A percentile compares a stretch with the other conserved stretches of the same genome.
Evolutionary conservation across 148 eudicot genomes (phyloP).

Genomic region (Spergularia marina): DNA sequence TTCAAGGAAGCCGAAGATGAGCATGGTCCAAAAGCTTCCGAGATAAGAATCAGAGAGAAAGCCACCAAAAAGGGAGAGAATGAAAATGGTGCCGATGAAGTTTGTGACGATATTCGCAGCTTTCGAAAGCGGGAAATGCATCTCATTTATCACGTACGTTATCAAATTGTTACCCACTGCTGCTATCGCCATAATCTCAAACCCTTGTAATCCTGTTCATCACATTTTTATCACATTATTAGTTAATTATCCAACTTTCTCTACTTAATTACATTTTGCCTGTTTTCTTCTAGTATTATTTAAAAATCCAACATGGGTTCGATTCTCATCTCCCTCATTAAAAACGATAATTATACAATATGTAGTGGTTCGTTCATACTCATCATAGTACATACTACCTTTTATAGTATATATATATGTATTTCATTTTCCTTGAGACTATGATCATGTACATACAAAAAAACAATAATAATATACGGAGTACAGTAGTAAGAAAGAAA

Average conservation of each 20-base stretch:
- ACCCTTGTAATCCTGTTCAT: constrained; percentile 67
- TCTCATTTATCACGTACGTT: constrained; percentile 89
- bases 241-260: neutral
- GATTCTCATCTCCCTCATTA: too few relatives aligned
- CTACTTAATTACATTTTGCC: neutral
- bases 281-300: too few relatives aligned
- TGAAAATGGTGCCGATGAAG: constrained; percentile 84
- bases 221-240: too few relatives aligned
- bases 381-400: too few relatives aligned
- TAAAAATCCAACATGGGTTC: neutral
- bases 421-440: too few relatives aligned
- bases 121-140: constrained; percentile 81
- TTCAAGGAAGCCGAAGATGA: constrained; percentile 89
- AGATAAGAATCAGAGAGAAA: constrained; percentile 91
- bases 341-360: too few relatives aligned
- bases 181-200: constrained; percentile 97
- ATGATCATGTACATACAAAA: too few relatives aligned
- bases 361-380: too few relatives aligned
- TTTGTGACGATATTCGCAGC: constrained; percentile 93
- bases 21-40: constrained; percentile 97
- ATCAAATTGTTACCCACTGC: constrained; percentile 96
- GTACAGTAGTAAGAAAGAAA: too few relatives aligned
- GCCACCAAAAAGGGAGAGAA: constrained; percentile 85
- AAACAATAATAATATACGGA: too few relatives aligned
- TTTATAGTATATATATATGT: too few relatives aligned